Percentiles rank a stretch among this genome's conserved stretches.
Evolutionary conservation across 1,284 basidiomycete species (phyloP).

Genomic region (Trichosporon sp.): DNA sequence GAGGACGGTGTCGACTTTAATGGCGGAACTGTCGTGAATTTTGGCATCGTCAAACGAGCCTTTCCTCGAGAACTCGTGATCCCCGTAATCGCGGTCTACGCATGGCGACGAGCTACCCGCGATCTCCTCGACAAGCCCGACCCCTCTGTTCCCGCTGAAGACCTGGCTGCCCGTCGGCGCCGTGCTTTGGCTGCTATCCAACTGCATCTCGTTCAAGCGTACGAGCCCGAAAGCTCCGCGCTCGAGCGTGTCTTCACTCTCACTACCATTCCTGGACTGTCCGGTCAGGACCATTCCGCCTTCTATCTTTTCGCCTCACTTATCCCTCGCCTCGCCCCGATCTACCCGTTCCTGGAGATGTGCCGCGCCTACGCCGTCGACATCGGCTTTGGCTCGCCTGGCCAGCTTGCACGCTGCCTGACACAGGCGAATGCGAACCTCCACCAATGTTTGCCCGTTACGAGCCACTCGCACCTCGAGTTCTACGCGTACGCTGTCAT

Average conservation of each 20-base stretch:
- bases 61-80: constrained; percentile 28
- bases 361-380: constrained; percentile 57
- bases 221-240: constrained; percentile 23
- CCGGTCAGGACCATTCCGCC: constrained; percentile 37
- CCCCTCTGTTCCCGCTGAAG: background rate
- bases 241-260: constrained; percentile 30
- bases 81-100: constrained; percentile 24
- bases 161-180: constrained; percentile 12
- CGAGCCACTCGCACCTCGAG: constrained; percentile 53
- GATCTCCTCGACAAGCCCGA: background rate
- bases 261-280: constrained; percentile 37
- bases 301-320: constrained; percentile 54
- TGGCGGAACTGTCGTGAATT: background rate
- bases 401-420: constrained; percentile 18
- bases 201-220: constrained; percentile 38
- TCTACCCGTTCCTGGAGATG: constrained; percentile 56
- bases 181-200: constrained; percentile 34
- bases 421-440: constrained; percentile 26
- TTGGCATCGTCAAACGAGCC: constrained; percentile 17
- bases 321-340: constrained; percentile 50
- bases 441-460: constrained; percentile 48
- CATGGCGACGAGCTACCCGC: constrained; percentile 19
- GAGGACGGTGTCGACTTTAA: constrained; percentile 3
- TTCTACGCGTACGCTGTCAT: constrained; percentile 58
- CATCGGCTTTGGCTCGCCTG: constrained; percentile 38